Percentiles rank a stretch among this genome's conserved stretches.
phyloP scores from a whole-genome alignment of 257 asterid genomes.

The Solanum boliviense region DNA sequence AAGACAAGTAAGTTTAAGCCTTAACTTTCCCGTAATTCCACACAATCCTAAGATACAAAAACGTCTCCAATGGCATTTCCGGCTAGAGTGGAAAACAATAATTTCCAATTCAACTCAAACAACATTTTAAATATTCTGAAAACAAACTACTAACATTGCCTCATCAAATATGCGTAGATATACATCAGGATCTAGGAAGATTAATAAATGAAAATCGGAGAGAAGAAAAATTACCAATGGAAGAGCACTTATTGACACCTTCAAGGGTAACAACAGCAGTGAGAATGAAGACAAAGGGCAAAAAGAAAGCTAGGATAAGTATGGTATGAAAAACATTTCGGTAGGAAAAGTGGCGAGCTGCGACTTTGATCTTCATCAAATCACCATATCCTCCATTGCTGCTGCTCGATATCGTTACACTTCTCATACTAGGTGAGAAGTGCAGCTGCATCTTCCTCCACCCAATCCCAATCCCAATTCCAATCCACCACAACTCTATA shows the following conservation, averaged over 20 bases:
- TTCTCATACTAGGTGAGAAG: conserved; percentile 99
- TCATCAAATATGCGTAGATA: neutral
- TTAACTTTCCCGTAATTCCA: neutral
- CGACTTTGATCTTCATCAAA: conserved; percentile 93
- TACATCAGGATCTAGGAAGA: neutral
- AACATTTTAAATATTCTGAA: neutral
- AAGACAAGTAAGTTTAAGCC: neutral
- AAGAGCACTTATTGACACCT: conserved; percentile 98
- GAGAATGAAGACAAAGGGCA: conserved; percentile 89
- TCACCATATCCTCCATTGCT: conserved; percentile 51
- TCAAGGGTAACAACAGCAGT: conserved; percentile 91
- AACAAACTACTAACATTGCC: neutral
- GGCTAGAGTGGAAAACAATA: neutral
- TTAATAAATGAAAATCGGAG: neutral
- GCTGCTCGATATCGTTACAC: conserved; percentile 91
- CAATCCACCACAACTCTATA: conserved; percentile 4
- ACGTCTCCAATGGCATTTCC: neutral
- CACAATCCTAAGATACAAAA: neutral
- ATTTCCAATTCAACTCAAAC: neutral
- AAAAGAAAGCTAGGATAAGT: conserved; percentile 70
- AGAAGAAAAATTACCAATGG: conserved; percentile 42
- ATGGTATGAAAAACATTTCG: conserved; percentile 76
- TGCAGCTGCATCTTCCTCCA: conserved; percentile 98
- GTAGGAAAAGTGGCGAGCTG: conserved; percentile 75
- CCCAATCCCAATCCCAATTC: conserved; percentile 4